These are phyloP conservation scores for Batkoa obscura DNA, from an alignment of 371 early-diverging fungal genomes.

Conservation along the genomic window DNA sequence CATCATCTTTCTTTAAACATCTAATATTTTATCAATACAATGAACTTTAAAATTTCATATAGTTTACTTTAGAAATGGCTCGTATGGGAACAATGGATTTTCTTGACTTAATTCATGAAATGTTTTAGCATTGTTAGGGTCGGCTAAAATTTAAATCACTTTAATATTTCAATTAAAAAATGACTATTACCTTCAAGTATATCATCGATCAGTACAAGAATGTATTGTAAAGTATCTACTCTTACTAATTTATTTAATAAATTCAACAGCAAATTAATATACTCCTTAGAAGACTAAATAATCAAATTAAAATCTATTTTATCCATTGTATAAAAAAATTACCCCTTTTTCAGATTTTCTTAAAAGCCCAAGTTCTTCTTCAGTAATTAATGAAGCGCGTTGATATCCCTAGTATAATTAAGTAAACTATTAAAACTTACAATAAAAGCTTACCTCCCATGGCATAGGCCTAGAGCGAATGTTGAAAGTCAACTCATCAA, in stretches of 20 bases:
- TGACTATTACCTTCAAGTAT: conserved; percentile 35
- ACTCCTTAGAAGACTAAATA: conserved; percentile 13
- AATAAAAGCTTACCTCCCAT: conserved; percentile 52
- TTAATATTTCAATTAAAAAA: not conserved
- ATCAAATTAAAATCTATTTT: not conserved
- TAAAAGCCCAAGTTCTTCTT: conserved; percentile 43
- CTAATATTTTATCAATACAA: conserved; percentile 14
- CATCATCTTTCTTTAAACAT: conserved; percentile 63
- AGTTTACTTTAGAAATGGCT: conserved; percentile 40
- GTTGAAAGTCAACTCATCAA: conserved; percentile 51
- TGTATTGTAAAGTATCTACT: conserved; percentile 75
- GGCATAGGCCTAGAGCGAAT: conserved; percentile 65
- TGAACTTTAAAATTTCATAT: no score
- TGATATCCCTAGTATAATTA: conserved; percentile 49
- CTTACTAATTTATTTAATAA: conserved; percentile 62
- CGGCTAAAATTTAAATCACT: not conserved
- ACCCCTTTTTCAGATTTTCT: not conserved
- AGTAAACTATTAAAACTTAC: not conserved
- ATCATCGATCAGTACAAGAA: conserved; percentile 69
- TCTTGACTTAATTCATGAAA: not conserved
- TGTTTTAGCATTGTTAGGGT: not conserved
- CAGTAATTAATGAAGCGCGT: conserved; percentile 62
- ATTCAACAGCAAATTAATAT: conserved; percentile 40
- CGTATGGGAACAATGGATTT: conserved; percentile 28
- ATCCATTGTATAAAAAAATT: not conserved